phyloP scores from a whole-genome alignment of 306 rosid genomes.

The Trichosanthes truncata region DNA sequence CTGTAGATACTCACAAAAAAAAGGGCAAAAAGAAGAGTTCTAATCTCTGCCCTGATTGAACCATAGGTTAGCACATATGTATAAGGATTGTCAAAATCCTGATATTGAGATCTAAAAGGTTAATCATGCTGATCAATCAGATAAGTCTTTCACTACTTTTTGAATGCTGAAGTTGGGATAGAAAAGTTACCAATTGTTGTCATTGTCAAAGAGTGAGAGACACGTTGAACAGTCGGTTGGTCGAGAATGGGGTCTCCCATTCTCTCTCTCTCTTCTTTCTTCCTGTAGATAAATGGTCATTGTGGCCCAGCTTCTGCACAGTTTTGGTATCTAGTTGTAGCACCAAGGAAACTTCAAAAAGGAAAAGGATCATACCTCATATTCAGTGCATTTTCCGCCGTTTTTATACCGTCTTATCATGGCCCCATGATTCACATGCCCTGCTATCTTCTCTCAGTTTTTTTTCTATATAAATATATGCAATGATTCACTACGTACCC shows the following conservation, averaged over 20 bases:
- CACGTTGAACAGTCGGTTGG: slow-evolving; percentile 11
- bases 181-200: slow-evolving; percentile 1
- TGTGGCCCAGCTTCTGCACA: slow-evolving; percentile 3
- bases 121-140: not conserved
- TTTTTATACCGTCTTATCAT: slow-evolving; percentile 9
- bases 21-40: not conserved
- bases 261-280: not conserved
- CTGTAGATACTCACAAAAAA: not conserved
- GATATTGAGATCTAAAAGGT: not conserved
- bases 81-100: not conserved
- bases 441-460: not conserved
- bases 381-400: slow-evolving; percentile 13
- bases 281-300: not conserved
- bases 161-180: not conserved
- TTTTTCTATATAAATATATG: not conserved
- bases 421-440: slow-evolving; percentile 12
- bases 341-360: not conserved
- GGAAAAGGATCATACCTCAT: not conserved
- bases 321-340: not conserved
- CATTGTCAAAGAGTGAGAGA: slow-evolving; percentile 6
- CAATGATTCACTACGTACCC: not conserved
- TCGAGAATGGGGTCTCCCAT: not conserved
- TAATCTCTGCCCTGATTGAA: not conserved
- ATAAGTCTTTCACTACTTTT: not conserved
- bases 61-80: not conserved